Evolutionary conservation across 768 basidiomycete species (phyloP), one percentile per base, ranked within the genome.

Genomic region (Mycena venus): DNA sequence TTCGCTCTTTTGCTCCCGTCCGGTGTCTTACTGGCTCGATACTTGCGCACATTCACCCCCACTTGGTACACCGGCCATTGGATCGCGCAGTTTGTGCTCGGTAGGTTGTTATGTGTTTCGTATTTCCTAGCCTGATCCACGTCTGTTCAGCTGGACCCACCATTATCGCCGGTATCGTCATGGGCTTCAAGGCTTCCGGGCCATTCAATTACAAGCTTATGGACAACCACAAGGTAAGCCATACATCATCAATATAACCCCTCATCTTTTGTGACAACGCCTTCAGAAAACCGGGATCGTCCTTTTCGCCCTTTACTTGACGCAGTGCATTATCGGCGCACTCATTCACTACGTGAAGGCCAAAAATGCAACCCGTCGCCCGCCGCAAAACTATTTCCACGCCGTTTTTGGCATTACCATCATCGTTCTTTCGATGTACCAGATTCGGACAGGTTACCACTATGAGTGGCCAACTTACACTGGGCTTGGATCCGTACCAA

Each of bases 51-150:
- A 0, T 86, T 87, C 72, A 84, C 82, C 6, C 80, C 81, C 1
- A 80, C 76, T 19, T 92, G 91, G 91, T 91, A 90, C 81, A 83
- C 80, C 15, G 85, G 84, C n/a, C 91, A 92, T 77, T 86, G 85
- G 84, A 80, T 87, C 38, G 67, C 85, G 42, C 89, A 91, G 78
- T 87, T 89, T 63, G 82, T 77, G 15, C 34, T 91, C 27, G 87
- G 89, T 88, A n/a, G n/a, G 56, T 79, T 61, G 82, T 74, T 80
- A 25, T 27, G 12, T 25, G 23, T 27, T 25, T 25, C 49, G 15
- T 51, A 2, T 12, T 51, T 3, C 23, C 25, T 51, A 23, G 23
- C 4, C 49, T 51, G 49, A 51, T 36, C 12, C 21, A 21, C 4
- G 32, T 36, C n/a, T n/a, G n/a, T 23, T 17, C 23, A 90, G 89